Evolutionary conservation across 148 eudicot species (phyloP).

Genomic region (Drosera capensis): DNA sequence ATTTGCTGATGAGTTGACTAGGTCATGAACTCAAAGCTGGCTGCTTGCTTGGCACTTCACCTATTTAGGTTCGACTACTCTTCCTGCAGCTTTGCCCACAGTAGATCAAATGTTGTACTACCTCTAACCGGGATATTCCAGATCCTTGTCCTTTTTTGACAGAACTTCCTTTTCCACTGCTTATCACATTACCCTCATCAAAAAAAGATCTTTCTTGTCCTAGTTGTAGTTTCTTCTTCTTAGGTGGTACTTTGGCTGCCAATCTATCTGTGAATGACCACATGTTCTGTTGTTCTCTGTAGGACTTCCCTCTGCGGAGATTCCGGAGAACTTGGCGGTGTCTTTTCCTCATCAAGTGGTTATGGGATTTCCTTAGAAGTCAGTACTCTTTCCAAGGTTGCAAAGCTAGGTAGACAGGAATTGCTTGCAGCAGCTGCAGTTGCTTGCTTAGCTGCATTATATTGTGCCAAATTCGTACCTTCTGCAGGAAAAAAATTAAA

Average conservation of each 20-base stretch:
- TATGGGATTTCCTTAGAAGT: slow-evolving; percentile 27
- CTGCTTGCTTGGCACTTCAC: slow-evolving; percentile 10
- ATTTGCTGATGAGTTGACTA: slow-evolving; percentile 34
- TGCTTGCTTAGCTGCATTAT: neutral
- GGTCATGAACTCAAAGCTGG: slow-evolving; percentile 19
- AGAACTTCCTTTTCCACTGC: too few relatives aligned
- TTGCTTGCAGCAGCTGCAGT: neutral
- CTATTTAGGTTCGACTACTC: slow-evolving; percentile 33
- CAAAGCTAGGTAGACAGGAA: neutral
- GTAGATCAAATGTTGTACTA: neutral
- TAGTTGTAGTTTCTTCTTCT: neutral
- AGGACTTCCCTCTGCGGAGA: slow-evolving; percentile 53
- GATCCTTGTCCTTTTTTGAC: neutral
- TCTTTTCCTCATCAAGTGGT: slow-evolving; percentile 38
- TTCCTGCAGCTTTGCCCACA: slow-evolving; percentile 6
- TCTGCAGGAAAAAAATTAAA: neutral
- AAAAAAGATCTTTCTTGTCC: neutral
- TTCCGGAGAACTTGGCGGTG: slow-evolving; percentile 37
- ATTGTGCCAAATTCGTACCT: neutral
- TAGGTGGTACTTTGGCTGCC: neutral
- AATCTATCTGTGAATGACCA: slow-evolving; percentile 1
- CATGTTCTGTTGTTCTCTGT: slow-evolving; percentile 11
- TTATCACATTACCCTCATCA: too few relatives aligned
- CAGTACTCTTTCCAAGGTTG: neutral
- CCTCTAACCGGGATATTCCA: neutral